phyloP scores from a whole-genome alignment of 1,139 yeast genomes.

The Blastobotrys aristatus region DNA sequence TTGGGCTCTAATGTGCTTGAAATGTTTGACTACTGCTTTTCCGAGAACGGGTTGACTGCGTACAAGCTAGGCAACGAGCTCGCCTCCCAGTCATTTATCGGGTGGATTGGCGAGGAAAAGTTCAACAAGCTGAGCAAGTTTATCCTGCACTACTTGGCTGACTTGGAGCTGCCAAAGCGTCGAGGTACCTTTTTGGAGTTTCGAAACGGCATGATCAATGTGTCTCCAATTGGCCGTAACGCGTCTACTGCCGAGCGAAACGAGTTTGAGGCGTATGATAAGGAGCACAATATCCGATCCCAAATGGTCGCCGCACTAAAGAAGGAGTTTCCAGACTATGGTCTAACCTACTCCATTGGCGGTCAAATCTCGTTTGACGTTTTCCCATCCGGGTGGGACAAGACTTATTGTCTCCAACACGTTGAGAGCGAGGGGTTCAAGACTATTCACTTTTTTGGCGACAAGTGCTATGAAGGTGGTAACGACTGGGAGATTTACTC shows the following conservation, averaged over 20 bases:
- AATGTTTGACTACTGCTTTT: conserved; percentile 91
- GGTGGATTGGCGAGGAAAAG: conserved; percentile 93
- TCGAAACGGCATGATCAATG: conserved; percentile 99
- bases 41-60: conserved; percentile 97
- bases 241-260: conserved; percentile 91
- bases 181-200: conserved; percentile 97
- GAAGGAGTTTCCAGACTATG: conserved; percentile 74
- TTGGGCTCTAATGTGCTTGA: conserved; percentile 67
- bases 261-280: conserved; percentile 83
- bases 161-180: conserved; percentile 73
- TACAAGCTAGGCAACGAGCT: conserved; percentile 83
- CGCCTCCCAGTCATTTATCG: conserved; percentile 88
- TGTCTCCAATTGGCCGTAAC: conserved; percentile 97
- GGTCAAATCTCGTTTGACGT: conserved; percentile 99
- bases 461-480: conserved; percentile 96
- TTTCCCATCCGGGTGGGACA: conserved; percentile 99
- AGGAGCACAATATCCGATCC: conserved; percentile 71
- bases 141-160: conserved; percentile 76
- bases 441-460: conserved; percentile 96
- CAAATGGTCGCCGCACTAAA: conserved; percentile 78
- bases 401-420: conserved; percentile 95
- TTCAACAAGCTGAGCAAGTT: conserved; percentile 85
- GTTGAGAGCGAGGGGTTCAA: conserved; percentile 79
- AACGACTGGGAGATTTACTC: conserved; percentile 94
- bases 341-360: conserved; percentile 93